Base-by-base conservation (phyloP, 495 filamentous ascomycete genomes). In the Lasiosphaeria ovina region DNA sequence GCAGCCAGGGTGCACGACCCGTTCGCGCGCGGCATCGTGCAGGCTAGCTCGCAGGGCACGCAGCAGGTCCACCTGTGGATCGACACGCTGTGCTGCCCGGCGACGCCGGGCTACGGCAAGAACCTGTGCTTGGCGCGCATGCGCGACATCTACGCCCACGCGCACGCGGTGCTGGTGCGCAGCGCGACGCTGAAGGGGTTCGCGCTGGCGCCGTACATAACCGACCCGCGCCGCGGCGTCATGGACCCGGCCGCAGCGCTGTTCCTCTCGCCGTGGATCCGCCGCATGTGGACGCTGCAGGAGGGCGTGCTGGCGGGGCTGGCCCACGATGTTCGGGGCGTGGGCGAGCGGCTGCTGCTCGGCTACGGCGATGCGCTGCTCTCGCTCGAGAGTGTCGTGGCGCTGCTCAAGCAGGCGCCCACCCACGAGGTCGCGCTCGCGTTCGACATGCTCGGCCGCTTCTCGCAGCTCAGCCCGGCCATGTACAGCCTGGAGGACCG, bases 201-300 rank as follows among this genome's bases (percentile, higher is more conserved):
- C 24, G 17, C 35, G n/a, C 38, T 66, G 9, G 35, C 53, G 35
- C n/a, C 14, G 3, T 36, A 60, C 17, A 9, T 61, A 2, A 16
- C 32, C 16, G 17, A 45, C 4, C 12, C 35, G 31, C 50, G 17
- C 8, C n/a, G 11, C 10, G 59, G 54, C 34, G 38, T 58, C 10
- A 9, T 58, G 24, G 57, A 65, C 54, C 36, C 55, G 31, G 60
- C 48, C 32, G 55, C 59, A 6, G 35, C 35, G 17, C 16, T 70
- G 32, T 65, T 33, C 17, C 17, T 51, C 9, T 60, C 58, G 2
- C 33, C 50, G 6, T 70, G 67, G 67, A 63, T 65, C 54, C 36
- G 55, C 1, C 48, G 67, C 7, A 54, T 68, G 36, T 70, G 67
- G 67, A 70, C 65, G 3, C 57, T 70, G 2, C 67, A 68, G 42